These are phyloP conservation scores for Entelexis paramagnoliae DNA, from an alignment of 1,139 yeast species.

Conservation along the genomic window DNA sequence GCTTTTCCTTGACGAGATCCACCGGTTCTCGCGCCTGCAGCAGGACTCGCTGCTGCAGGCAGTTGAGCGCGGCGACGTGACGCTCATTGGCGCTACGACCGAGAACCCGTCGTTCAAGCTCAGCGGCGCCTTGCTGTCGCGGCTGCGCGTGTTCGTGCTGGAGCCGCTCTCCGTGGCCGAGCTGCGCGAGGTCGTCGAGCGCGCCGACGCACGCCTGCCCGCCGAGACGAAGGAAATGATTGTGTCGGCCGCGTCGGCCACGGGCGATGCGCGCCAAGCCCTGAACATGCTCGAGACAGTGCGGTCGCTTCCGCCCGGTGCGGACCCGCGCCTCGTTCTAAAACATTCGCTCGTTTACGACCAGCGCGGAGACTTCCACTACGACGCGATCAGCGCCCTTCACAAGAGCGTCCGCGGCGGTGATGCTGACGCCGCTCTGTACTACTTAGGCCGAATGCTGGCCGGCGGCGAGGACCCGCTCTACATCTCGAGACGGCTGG, in stretches of 20 bases:
- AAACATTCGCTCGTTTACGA: conserved; percentile 60
- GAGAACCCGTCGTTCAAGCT: conserved; percentile 92
- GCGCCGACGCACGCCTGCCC: conserved; percentile 38
- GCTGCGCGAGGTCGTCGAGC: conserved; percentile 46
- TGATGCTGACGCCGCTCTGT: conserved; percentile 80
- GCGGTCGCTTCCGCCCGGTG: conserved; percentile 24
- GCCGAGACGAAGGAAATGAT: conserved; percentile 52
- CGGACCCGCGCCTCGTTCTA: conserved; percentile 36
- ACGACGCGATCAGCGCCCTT: conserved; percentile 88
- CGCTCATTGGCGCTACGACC: conserved; percentile 82
- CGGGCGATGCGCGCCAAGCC: conserved; percentile 84
- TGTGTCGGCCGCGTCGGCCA: conserved; percentile 44
- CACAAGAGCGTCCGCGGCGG: conserved; percentile 86
- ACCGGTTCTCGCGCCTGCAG: conserved; percentile 77
- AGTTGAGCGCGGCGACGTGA: conserved; percentile 37
- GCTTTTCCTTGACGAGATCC: conserved; percentile 85
- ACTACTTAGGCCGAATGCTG: conserved; percentile 77
- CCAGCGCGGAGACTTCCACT: conserved; percentile 80
- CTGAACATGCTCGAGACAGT: conserved; percentile 62
- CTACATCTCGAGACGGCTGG: conserved; percentile 84
- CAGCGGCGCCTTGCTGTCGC: conserved; percentile 74
- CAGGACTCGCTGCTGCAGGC: conserved; percentile 60
- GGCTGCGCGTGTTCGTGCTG: conserved; percentile 80
- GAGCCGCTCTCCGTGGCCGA: conserved; percentile 51
- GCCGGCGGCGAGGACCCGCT: conserved; percentile 90